Evolutionary conservation across 1,284 basidiomycete species (phyloP), one percentile per base, ranked within the genome.

Genomic region (Microbotryum saponariae): DNA sequence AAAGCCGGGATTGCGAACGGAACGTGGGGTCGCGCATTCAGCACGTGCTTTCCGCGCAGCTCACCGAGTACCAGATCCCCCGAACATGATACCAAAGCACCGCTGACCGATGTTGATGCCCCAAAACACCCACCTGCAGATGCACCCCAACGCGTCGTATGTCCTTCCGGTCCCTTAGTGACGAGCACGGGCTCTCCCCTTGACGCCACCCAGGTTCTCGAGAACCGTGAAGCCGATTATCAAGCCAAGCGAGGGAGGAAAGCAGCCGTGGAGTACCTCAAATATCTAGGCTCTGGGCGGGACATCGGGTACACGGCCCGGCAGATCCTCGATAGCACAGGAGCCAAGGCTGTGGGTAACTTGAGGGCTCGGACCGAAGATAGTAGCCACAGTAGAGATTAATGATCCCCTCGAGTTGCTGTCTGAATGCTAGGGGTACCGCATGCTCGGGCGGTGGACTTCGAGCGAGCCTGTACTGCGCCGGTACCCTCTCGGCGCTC

Each of bases 381-480:
- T 42, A 14, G 37, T 12, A 42, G 4, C 10, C 16, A 12, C 12
- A 10, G 37, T 16, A 12, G 14, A 37, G 31, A 33, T 21, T 51
- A 21, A 27, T 7, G 14, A 23, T 10, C 37, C 10, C 4, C 12
- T 37, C 53, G n/a, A 25, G 14, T 33, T 50, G 31, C 5, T 12
- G 23, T n/a, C 1, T 33, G 25, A 25, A 25, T 25, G 25, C 25
- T 25, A 25, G 62, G 23, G 60, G 53, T 2, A 60, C 64, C 21
- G 69, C 69, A 1, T 46, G 60, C n/a, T 62, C 59, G 3, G 69
- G 69, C 6, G 69, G 69, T 18, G 84, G 84, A 0, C 77, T 82
- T 25, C 77, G 85, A 33, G 79, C 84, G 0, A 82, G 85, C 0
- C 79, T 81, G 62, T 85, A 80, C 63, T 83, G 80, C 4, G 83